Evolutionary conservation across 108 stramenopile species (phyloP), one percentile per base, ranked within the genome.

Genomic region (Cyclostephanos tholiformis): DNA sequence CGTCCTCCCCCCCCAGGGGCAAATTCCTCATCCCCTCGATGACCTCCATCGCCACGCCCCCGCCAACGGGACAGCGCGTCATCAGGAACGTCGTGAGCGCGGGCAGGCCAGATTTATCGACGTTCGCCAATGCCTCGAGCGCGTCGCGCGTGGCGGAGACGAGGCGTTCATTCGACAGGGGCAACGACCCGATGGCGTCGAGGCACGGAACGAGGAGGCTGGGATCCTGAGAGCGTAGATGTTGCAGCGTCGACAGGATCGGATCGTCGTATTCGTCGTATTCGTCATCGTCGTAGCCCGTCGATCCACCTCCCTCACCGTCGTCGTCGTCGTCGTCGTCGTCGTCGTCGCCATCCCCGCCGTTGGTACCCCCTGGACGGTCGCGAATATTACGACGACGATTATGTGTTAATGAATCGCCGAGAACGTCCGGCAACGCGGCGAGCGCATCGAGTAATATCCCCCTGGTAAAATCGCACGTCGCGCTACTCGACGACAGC

Each of bases 151-250:
- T 79, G 2, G 79, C 67, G 39, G 19, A 22, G 26, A 59, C 38
- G 30, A 82, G 36, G 20, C 72, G 49, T 0, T 27, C 44, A 11
- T 60, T 44, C 20, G 64, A 65, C 62, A 85, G 62, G 26, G 77
- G 79, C 36, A 86, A 56, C 25, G 76, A 78, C 16, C 74, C 72
- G 39, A 86, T 57, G 1, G 85, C 85, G 69, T 86, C 85, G 0
- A 86, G 46, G 58, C 69, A 65, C 16, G 85, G 85, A 0, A 86
- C 63, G 32, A 86, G 75, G 25, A 83, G 63, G 2, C 82, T 59
- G 7, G 75, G 63, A 64, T 86, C 85, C 57, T 82, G 68, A 41
- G 35, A 8, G 19, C 79, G 69, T 17, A 84, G 49, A 6, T 65
- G 26, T 41, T 62, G 71, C 23, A 84, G 41, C 23, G 82, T 76